These are phyloP conservation scores for Populus davidiana DNA, from an alignment of 345 rosid genomes.

Conservation along the genomic window DNA sequence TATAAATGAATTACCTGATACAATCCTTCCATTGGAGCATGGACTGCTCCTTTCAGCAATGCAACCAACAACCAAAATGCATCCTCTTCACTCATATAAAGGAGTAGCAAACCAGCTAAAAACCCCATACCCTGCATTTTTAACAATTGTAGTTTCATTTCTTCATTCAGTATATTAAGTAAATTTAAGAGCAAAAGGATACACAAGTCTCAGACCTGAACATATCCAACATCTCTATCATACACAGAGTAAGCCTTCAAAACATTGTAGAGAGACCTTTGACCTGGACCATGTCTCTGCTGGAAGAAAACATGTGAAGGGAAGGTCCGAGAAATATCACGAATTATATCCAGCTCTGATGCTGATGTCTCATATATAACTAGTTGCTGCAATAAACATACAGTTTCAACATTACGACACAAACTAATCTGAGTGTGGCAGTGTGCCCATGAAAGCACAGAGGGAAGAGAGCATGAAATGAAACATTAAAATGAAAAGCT, in stretches of 20 bases:
- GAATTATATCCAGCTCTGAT: slow-evolving; percentile 85
- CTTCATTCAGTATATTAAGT: slow-evolving; percentile 7
- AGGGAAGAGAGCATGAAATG: neutral
- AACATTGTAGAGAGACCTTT: slow-evolving; percentile 93
- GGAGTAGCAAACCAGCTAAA: slow-evolving; percentile 85
- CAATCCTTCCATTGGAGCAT: slow-evolving; percentile 96
- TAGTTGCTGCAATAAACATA: slow-evolving; percentile 63
- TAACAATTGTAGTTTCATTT: slow-evolving; percentile 10
- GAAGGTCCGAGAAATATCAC: slow-evolving; percentile 91
- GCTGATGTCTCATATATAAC: slow-evolving; percentile 86
- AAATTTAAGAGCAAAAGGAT: neutral
- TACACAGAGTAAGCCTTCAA: slow-evolving; percentile 93
- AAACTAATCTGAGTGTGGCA: neutral
- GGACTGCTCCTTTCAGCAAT: slow-evolving; percentile 91
- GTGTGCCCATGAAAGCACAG: neutral
- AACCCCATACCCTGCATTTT: slow-evolving; percentile 92
- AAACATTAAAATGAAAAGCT: neutral
- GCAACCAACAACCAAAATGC: slow-evolving; percentile 98
- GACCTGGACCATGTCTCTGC: slow-evolving; percentile 99
- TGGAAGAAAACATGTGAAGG: slow-evolving; percentile 97
- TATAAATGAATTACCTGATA: slow-evolving; percentile 57
- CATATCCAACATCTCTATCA: slow-evolving; percentile 96
- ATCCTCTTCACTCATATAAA: slow-evolving; percentile 98
- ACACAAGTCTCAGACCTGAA: slow-evolving; percentile 56
- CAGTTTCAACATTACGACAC: neutral